Base-by-base conservation (phyloP, 345 rosid genomes). In the Excoecaria agallocha region DNA sequence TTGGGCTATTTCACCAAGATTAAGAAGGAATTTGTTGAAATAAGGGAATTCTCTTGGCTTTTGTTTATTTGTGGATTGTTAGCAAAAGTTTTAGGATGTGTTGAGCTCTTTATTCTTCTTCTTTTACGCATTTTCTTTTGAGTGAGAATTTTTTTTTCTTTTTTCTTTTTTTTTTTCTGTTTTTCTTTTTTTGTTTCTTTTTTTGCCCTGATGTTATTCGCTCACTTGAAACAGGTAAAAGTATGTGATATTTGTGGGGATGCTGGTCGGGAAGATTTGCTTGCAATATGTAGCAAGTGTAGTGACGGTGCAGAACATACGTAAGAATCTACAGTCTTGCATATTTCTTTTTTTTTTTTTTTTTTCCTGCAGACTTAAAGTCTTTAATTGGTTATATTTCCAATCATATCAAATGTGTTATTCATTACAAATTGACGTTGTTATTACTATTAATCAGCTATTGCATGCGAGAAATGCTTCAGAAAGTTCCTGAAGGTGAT, bases 231-330 rank as follows among this genome's bases (percentile, higher is more conserved):
- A 82, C 87, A 96, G 99, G 99, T 93, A 69, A 96, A 96, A 85
- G 99, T 96, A 61, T 96, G 99, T 74, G 99, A 96, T 84, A 93
- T 93, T 65, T 96, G 99, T 77, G 99, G 98, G 77, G 99, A 96
- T 86, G 92, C 98, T 39, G 99, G 99, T 63, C 92, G 97, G 71
- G 99, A 96, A 87, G 95, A 93, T 85, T 79, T 87, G 82, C 99
- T 96, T 45, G 99, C 97, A 72, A 86, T 89, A 79, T 96, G 99
- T 81, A 85, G 95, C 70, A 80, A 86, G 81, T 96, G 99, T 84
- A 80, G 83, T 78, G 99, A 96, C 86, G 99, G 99, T 74, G 99
- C 98, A 74, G 98, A 96, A 87, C 99, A 96, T 88, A 96, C 84
- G 99, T 96, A 90, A 89, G 97, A 37, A n/a, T 74, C 68, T 74